These are phyloP conservation scores for Bondarzewia mesenterica DNA, from an alignment of 1,284 basidiomycete species.

Conservation along the genomic window DNA sequence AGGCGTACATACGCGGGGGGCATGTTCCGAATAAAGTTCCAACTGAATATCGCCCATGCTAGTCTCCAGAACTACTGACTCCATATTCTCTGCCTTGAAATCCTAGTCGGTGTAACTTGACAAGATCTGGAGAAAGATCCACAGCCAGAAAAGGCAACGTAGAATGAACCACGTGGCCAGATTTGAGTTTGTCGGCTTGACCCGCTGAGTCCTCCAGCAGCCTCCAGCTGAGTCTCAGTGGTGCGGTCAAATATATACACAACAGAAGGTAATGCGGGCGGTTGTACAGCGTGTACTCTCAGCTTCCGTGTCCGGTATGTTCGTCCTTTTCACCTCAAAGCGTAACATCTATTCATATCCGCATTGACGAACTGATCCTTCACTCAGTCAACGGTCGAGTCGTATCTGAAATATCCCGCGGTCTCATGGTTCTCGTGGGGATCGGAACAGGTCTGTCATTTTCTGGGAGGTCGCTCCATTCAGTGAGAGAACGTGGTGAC, in stretches of 20 bases:
- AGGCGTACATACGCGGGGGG: constrained; percentile 59
- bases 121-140: constrained; percentile 5
- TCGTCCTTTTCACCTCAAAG: background rate
- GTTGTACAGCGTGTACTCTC: constrained; percentile 70
- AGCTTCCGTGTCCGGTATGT: constrained; percentile 64
- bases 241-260: no score
- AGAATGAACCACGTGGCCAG: constrained; percentile 1
- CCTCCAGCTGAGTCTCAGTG: no score
- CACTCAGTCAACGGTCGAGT: constrained; percentile 56
- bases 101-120: constrained; percentile 1
- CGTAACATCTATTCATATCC: constrained; percentile 1
- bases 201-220: no score
- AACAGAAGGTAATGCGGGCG: constrained; percentile 51
- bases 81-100: constrained; percentile 39
- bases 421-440: constrained; percentile 83
- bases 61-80: constrained; percentile 76
- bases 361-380: no score
- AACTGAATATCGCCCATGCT: constrained; percentile 82
- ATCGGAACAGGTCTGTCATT: constrained; percentile 63
- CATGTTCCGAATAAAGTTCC: constrained; percentile 88
- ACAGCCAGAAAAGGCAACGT: background rate
- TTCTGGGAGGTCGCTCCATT: constrained; percentile 6
- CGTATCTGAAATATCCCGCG: constrained; percentile 74
- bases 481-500: constrained; percentile 9
- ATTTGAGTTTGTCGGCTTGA: no score